Base-by-base conservation (phyloP, 345 rosid species). In the Gossypium arboreum region DNA sequence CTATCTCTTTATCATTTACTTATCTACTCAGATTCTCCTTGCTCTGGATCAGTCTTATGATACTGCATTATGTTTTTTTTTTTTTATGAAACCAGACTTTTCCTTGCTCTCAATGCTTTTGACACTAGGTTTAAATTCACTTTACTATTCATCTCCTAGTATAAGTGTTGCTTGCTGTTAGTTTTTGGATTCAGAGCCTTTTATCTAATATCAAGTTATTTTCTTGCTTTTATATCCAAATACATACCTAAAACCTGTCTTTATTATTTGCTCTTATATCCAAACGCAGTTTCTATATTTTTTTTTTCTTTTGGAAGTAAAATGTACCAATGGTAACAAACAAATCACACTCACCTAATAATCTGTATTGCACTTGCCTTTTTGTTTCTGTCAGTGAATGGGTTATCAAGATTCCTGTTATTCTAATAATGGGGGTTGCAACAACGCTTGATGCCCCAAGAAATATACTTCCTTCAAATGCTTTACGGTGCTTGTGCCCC, bases 391-490 rank as follows among this genome's bases (percentile, higher is more conserved):
- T 56, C 85, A 94, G 98, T 74, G 98, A 94, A 81, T 94, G 98
- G 94, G 85, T 86, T 64, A 74, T 88, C 68, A 95, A 88, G 86
- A 82, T 95, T 83, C 99, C 99, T 16, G 82, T 88, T 69, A 83
- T 88, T 75, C 73, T 92, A 57, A 84, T 95, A 71, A 84, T 93
- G 88, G 98, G 99, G 39, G 93, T 92, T 74, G 87, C 99, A 73
- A 95, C 98, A 68, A 90, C 94, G 59, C 86, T 84, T 75, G 97
- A 93, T 81, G 88, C 89, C 18, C 87, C 83, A 54, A 86, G 85
- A 84, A 87, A 74, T 70, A 81, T 87, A 73, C 89, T 95, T 76
- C 80, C 87, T 62, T 86, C 87, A 73, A 86, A 79, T 57, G 86
- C 88, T 9, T 84, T 92, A 57, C 98, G 88, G 79, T 80, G 78